These are phyloP conservation scores for Phytophthora macrochlamydospora DNA, from an alignment of 352 stramenopile genomes.

Conservation along the genomic window DNA sequence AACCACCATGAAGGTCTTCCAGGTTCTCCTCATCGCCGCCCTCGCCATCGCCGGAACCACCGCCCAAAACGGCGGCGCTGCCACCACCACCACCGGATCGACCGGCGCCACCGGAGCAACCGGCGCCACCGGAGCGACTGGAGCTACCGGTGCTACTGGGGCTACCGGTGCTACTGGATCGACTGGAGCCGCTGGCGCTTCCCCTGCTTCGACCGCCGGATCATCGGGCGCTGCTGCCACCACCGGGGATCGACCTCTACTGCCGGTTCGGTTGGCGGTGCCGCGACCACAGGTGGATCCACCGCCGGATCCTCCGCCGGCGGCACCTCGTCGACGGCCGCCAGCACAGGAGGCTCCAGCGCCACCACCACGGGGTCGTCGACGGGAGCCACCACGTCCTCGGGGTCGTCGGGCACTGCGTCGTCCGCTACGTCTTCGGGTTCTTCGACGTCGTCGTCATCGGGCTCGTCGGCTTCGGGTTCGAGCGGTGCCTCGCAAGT, in stretches of 20 bases:
- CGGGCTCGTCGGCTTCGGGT: constrained; percentile 11
- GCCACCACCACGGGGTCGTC: constrained; percentile 10
- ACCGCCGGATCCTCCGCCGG: constrained; percentile 2
- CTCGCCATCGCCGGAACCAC: constrained; percentile 23
- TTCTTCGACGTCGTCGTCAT: constrained; percentile 3
- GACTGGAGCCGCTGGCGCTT: constrained; percentile 4
- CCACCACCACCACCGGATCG: constrained; percentile 4
- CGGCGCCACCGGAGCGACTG: background rate
- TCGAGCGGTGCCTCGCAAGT: constrained; percentile 22
- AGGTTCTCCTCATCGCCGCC: constrained; percentile 14
- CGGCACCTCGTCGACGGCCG: background rate
- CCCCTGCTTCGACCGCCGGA: background rate
- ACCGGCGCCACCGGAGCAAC: constrained; percentile 1
- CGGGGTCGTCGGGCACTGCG: constrained; percentile 1
- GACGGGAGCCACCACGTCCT: background rate
- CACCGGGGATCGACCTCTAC: background rate
- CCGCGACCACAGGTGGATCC: constrained; percentile 6
- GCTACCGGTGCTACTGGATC: constrained; percentile 4
- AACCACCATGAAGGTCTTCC: constrained; percentile 18
- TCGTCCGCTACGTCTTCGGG: constrained; percentile 12
- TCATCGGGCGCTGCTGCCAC: background rate
- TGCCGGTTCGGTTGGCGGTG: background rate
- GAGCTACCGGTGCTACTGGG: background rate
- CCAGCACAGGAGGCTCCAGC: constrained; percentile 9
- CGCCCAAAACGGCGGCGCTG: constrained; percentile 14